These are phyloP conservation scores for Gossypium sturtianum DNA, from an alignment of 345 rosid genomes.

Conservation along the genomic window DNA sequence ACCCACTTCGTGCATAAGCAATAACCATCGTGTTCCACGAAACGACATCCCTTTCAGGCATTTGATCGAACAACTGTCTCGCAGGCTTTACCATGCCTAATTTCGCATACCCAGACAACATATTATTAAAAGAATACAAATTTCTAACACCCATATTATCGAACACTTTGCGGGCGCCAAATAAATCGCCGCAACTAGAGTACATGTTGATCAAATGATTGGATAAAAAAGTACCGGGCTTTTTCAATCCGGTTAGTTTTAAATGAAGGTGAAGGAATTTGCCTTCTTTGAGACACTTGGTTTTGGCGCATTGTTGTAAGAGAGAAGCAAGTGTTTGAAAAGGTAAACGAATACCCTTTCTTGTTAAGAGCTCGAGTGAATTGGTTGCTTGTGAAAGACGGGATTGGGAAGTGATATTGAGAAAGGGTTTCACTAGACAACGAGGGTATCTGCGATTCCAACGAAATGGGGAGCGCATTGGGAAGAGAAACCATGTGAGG, in stretches of 20 bases:
- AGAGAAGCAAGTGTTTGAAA: slow-evolving; percentile 38
- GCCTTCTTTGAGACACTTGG: slow-evolving; percentile 49
- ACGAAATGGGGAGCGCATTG: slow-evolving; percentile 34
- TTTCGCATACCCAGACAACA: slow-evolving; percentile 66
- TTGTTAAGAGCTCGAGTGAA: slow-evolving; percentile 42
- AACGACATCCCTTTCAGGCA: slow-evolving; percentile 64
- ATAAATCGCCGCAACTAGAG: slow-evolving; percentile 38
- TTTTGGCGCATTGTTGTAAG: slow-evolving; percentile 34
- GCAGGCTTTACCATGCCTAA: slow-evolving; percentile 57
- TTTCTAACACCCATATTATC: slow-evolving; percentile 52
- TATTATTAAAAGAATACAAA: slow-evolving; percentile 61
- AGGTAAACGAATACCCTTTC: slow-evolving; percentile 55
- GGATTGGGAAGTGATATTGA: slow-evolving; percentile 26
- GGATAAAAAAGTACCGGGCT: slow-evolving; percentile 43
- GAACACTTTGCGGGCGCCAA: slow-evolving; percentile 53
- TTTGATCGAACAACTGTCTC: slow-evolving; percentile 55
- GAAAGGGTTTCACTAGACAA: slow-evolving; percentile 38
- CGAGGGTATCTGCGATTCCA: slow-evolving; percentile 23
- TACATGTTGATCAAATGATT: slow-evolving; percentile 57
- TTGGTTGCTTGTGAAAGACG: slow-evolving; percentile 45
- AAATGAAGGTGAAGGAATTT: slow-evolving; percentile 75
- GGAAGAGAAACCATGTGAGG: slow-evolving; percentile 37
- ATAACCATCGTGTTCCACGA: slow-evolving; percentile 84
- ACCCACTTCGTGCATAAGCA: slow-evolving; percentile 48
- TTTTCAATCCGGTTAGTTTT: slow-evolving; percentile 52